Evolutionary conservation across 495 filamentous ascomycete genomes (phyloP), one percentile per base, ranked within the genome.

Genomic region (Stereocaulon alpinum): DNA sequence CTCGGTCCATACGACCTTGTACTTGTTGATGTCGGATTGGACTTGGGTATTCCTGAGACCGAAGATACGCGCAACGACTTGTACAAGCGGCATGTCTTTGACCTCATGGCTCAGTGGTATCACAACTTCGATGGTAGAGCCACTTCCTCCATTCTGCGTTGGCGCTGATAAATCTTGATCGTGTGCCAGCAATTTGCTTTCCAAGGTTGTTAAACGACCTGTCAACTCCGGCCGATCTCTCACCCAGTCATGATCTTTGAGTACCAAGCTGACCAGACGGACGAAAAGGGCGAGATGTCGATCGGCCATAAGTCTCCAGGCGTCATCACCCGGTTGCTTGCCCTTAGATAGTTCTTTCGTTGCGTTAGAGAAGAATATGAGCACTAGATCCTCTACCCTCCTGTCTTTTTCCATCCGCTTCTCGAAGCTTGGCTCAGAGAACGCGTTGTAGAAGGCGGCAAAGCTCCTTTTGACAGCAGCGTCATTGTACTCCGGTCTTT

Each of bases 251-350:
- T 89, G 78, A 61, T 87, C 85, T 66, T 86, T 89, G 62, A 97
- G 71, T 29, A 88, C 87, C 63, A 83, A 79, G 63, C 81, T 83
- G 61, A 97, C 82, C 22, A 99, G 78, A 44, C 94, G 85, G 62
- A 99, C 85, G 67, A 99, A 97, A 49, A 99, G 81, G 32, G 94
- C 94, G 61, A 97, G 83, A 69, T 99, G 94, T 54, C 91, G 80
- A 67, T 99, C 94, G 14, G 93, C 90, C 72, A 97, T 85, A 45
- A 86, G 76, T 73, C 90, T 96, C 90, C 91, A 97, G 43, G 81
- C 81, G 68, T 94, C 88, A 71, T 96, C 91, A n/a, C 86, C 86
- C 1, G 82, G 77, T 6, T 81, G 72, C 69, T 89, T 92, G 48
- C 89, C 88, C 61, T 91, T 91, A 53, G 75, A 69, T 61, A 96